These are phyloP conservation scores for Fusarium chaquense DNA, from an alignment of 2,329 filamentous ascomycete species.

Conservation along the genomic window DNA sequence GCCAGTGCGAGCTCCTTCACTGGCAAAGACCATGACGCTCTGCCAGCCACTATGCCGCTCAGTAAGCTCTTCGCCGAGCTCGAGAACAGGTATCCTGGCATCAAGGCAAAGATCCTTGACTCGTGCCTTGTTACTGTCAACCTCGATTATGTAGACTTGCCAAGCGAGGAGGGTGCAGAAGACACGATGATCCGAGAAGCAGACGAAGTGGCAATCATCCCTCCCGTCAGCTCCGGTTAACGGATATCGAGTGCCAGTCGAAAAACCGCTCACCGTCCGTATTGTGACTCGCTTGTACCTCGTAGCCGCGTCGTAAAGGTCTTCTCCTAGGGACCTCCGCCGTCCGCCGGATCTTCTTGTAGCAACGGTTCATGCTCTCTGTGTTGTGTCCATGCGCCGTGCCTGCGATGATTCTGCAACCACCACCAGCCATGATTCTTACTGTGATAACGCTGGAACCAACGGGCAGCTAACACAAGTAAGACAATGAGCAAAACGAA, in stretches of 20 bases:
- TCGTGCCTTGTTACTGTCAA: conserved; percentile 85
- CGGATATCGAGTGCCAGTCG: conserved; percentile 28
- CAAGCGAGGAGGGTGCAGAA: conserved; percentile 56
- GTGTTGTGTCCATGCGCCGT: conserved; percentile 28
- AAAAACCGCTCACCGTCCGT: conserved; percentile 18
- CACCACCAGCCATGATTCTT: conserved; percentile 40
- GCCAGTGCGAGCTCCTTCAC: conserved; percentile 80
- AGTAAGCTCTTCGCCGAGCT: conserved; percentile 73
- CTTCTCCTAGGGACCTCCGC: conserved; percentile 12
- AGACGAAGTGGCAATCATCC: conserved; percentile 89
- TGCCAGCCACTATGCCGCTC: conserved; percentile 75
- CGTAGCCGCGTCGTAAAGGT: conserved; percentile 22
- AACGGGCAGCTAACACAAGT: conserved; percentile 36
- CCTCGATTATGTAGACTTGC: conserved; percentile 81
- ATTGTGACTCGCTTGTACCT: conserved; percentile 2
- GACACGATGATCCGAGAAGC: conserved; percentile 72
- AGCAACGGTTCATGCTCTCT: conserved; percentile 51
- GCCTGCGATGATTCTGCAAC: conserved; percentile 30
- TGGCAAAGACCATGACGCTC: conserved; percentile 71
- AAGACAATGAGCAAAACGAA: conserved; percentile 45
- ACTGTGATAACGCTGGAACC: conserved; percentile 41
- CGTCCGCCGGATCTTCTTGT: conserved; percentile 18
- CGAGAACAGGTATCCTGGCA: conserved; percentile 77
- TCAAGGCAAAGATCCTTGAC: conserved; percentile 74
- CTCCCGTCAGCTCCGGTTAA: conserved; percentile 87